These are phyloP conservation scores for Apodospora peruviana DNA, from an alignment of 495 filamentous ascomycete genomes.

Conservation along the genomic window DNA sequence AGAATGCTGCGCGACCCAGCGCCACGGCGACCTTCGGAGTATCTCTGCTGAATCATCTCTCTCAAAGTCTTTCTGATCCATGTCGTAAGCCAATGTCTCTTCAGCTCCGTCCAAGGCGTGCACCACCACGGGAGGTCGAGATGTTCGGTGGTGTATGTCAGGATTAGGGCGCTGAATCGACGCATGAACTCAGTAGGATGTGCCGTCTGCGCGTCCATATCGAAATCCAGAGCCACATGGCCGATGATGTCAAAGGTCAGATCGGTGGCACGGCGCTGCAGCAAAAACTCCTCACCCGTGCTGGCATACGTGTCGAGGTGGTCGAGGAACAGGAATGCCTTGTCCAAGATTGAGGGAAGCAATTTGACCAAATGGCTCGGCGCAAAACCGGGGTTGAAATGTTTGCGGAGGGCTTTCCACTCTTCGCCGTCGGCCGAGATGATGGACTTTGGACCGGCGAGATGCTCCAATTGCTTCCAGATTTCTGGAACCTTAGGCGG, in stretches of 20 bases:
- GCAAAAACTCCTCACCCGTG: conserved; percentile 21
- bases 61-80: conserved; percentile 17
- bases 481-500: conserved; percentile 37
- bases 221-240: conserved; percentile 26
- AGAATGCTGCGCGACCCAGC: conserved; percentile 29
- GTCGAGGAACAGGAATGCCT: conserved; percentile 26
- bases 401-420: conserved; percentile 36
- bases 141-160: conserved; percentile 16
- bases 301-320: conserved; percentile 18
- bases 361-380: conserved; percentile 35
- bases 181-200: conserved; percentile 19
- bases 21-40: no score
- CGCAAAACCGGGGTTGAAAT: conserved; percentile 39
- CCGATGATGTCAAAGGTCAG: conserved; percentile 39
- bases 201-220: conserved; percentile 21
- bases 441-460: conserved; percentile 36
- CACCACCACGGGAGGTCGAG: no score
- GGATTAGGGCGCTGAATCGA: conserved; percentile 20
- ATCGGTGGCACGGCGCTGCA: conserved; percentile 19
- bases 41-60: not conserved
- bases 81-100: no score
- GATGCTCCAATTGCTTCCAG: conserved; percentile 11
- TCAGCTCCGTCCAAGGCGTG: no score
- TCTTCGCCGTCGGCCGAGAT: conserved; percentile 24
- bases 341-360: conserved; percentile 36